A percentile compares a stretch with the other conserved stretches of the same genome.
Conservation (phyloP, 2,329 filamentous ascomycete genomes). For the Dendryphion nanum region DNA sequence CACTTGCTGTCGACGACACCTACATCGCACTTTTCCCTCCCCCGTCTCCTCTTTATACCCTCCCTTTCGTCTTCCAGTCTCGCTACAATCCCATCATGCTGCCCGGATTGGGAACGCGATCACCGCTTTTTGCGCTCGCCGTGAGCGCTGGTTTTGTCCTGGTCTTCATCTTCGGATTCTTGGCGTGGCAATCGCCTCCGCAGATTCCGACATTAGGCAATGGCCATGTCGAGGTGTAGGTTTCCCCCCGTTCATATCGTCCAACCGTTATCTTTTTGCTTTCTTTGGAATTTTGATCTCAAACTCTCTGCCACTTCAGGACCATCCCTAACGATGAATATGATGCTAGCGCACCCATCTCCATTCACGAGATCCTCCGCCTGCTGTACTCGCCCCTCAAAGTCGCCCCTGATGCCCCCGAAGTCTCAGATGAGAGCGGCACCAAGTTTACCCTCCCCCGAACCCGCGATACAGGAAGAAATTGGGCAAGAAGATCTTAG, state of each 20-base stretch:
- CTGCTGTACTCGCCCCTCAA: constrained; percentile 31
- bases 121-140: constrained; percentile 30
- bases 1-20: background rate
- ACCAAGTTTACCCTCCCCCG: constrained; percentile 26
- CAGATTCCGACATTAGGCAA: too few species aligned
- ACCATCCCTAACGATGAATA: too few species aligned
- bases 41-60: too few species aligned
- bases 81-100: constrained; percentile 31
- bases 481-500: constrained; percentile 34
- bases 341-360: constrained; percentile 18
- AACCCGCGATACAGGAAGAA: constrained; percentile 32
- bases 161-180: constrained; percentile 33
- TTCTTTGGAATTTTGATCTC: too few species aligned
- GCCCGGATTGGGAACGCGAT: constrained; percentile 28
- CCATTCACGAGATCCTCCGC: constrained; percentile 31
- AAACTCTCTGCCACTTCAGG: too few species aligned
- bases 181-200: constrained; percentile 33
- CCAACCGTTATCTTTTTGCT: too few species aligned
- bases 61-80: too few species aligned
- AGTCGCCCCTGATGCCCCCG: constrained; percentile 14
- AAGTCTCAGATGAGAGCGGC: constrained; percentile 18
- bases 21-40: background rate
- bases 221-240: too few species aligned
- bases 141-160: constrained; percentile 29
- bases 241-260: too few species aligned